Evolutionary conservation across 129 eudicot genomes (phyloP), one percentile per base, ranked within the genome.

Genomic region (Flaveria bidentis): DNA sequence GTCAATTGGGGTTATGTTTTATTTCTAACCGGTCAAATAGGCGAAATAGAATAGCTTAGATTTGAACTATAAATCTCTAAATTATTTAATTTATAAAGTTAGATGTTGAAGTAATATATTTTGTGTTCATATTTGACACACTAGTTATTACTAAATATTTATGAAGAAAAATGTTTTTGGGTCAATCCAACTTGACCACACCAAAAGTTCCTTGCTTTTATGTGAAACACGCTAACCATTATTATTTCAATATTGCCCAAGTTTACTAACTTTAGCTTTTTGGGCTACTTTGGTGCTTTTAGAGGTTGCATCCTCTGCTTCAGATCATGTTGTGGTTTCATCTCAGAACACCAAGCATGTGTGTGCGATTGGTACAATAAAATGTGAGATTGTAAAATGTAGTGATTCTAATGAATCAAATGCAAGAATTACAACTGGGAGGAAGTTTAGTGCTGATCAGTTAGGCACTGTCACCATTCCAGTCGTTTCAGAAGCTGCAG

Each of bases 241-340:
- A 23, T 23, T 60, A 60, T 3, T 36, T 5, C 45, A 63, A 63
- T 14, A 36, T 36, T 5, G 22, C 4, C 10, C 44, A 30, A 63
- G 46, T 30, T 63, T 10, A 63, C 69, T 33, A 28, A 63, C 46
- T 30, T 63, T 30, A 28, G 5, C 15, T 20, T 3, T 28, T 30
- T 52, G 53, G 9, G 53, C 63, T 64, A 65, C 41, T 65, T 49
- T 3, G 23, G 17, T 67, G 44, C 30, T 80, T 39, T 70, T 81
- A 70, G 87, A 81, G 74, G 50, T 82, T 64, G 17, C 81, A 49
- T 72, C 84, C 39, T 74, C 78, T 85, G 69, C 84, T 11, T 74
- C 87, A 74, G 85, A 84, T 86, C 78, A 84, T 73, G 76, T 84
- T 15, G 66, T 82, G 80, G 80, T 82, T 72, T 84, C 80, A 57